Evolutionary conservation across 129 eudicot genomes (phyloP), one percentile per base, ranked within the genome.

Genomic region (Dittrichia graveolens): DNA sequence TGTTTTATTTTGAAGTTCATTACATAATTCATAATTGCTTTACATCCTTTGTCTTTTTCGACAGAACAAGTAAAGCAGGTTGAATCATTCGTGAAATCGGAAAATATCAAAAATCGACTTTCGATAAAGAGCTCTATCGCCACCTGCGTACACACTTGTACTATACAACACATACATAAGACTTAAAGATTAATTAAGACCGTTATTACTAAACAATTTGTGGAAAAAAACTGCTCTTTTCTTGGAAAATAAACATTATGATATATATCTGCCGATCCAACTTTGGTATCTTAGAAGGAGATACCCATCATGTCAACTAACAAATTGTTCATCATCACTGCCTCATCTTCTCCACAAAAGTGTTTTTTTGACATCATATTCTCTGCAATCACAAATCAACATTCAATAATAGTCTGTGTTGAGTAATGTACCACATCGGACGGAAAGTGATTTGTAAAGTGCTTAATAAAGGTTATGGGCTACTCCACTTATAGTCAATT

Each of bases 271-370:
- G 64, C 13, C 11, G 18, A 31, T 59, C 43, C 40, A 5, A 45
- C 6, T 24, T 45, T 34, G 3, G 18, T 10, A 7, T 54, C 37
- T 50, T 18, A 87, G 72, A 79, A 81, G 0, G 81, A 89, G 42
- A 86, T 59, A 45, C 84, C 80, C 77, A 89, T 86, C 91, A 89
- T 77, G 56, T 83, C 90, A 62, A 84, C 62, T n/a, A 82, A 61
- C 38, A 89, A 73, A 65, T 82, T 80, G 70, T 89, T 86, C 79
- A 85, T 83, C 86, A 88, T 85, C 45, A 78, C 3, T 7, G 81
- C 84, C 71, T 89, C 90, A n/a, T 77, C 80, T 59, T 86, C 90
- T 58, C 81, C 77, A 15, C 77, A 75, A 61, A 81, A 74, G 38
- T 73, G 16, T 40, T 18, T 34, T 7, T 83, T 80, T 9, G 74